Evolutionary conservation across 495 filamentous ascomycete species (phyloP).

Genomic region (Penicillium coffeae): DNA sequence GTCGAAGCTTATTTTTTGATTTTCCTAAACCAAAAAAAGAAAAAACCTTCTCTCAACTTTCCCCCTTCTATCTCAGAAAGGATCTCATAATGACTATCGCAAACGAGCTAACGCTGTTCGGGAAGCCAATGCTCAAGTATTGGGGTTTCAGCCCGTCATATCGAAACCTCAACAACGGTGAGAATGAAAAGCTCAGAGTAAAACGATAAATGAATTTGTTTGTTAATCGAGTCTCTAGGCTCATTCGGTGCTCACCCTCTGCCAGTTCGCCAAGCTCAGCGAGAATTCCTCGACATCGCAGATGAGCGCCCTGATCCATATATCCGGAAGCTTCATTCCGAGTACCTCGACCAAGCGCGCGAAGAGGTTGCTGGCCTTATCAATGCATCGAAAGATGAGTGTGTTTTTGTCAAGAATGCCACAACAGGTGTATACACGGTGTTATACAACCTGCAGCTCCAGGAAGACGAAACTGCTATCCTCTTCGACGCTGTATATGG

Average conservation of each 20-base stretch:
- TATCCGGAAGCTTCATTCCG: conserved; percentile 58
- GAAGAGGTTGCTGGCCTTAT: conserved; percentile 59
- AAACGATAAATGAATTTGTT: background rate
- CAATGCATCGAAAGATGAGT: conserved; percentile 54
- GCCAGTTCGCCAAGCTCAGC: conserved; percentile 53
- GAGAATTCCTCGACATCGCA: conserved; percentile 51
- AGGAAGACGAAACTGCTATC: conserved; percentile 58
- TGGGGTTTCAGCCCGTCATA: conserved; percentile 69
- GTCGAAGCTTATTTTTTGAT: too few relatives aligned
- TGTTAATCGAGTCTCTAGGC: conserved; percentile 41
- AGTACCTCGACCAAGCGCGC: conserved; percentile 60
- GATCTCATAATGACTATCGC: background rate
- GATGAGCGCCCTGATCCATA: conserved; percentile 71
- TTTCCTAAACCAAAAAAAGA: too few relatives aligned
- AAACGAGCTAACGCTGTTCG: conserved; percentile 42
- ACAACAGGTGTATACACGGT: conserved; percentile 78
- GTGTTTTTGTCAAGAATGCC: conserved; percentile 79
- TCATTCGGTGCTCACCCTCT: conserved; percentile 76
- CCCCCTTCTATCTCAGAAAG: too few relatives aligned
- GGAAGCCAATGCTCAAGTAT: conserved; percentile 58
- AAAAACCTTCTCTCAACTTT: too few relatives aligned
- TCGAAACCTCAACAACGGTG: conserved; percentile 81
- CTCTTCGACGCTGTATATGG: conserved; percentile 75
- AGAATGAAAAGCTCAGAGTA: background rate
- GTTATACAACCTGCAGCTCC: conserved; percentile 63